These are phyloP conservation scores for Coelastrella sp. DNA, from an alignment of 139 green algal species.

Conservation along the genomic window DNA sequence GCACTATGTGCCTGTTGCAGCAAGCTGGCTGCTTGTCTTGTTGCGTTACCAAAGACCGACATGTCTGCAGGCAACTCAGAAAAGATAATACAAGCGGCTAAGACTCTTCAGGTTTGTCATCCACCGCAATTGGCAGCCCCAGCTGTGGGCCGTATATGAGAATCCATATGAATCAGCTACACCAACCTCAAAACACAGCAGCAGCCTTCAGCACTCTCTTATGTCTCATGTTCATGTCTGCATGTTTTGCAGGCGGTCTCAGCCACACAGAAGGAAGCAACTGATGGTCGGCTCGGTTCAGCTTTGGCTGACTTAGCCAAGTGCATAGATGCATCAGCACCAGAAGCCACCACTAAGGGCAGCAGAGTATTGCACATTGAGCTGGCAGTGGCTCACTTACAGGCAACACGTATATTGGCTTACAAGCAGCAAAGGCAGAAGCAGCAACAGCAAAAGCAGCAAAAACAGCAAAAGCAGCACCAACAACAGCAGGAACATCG, in stretches of 20 bases:
- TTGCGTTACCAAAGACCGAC: too few relatives aligned
- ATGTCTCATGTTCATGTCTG: background rate
- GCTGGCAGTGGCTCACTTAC: background rate
- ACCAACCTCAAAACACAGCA: background rate
- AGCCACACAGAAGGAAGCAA: background rate
- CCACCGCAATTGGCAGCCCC: too few relatives aligned
- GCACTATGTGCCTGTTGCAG: conserved; percentile 3
- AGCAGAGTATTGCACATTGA: conserved; percentile 16
- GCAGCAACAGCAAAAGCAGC: conserved; percentile 9
- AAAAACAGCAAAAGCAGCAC: background rate
- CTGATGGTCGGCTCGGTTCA: background rate
- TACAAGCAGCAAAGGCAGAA: conserved; percentile 18
- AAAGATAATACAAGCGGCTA: background rate
- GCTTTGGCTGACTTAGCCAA: background rate
- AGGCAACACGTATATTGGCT: conserved; percentile 14
- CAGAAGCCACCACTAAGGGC: background rate
- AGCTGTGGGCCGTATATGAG: too few relatives aligned
- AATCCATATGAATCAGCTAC: too few relatives aligned
- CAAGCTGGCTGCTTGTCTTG: background rate
- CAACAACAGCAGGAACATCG: background rate
- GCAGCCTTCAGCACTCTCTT: background rate
- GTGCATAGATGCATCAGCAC: conserved; percentile 22
- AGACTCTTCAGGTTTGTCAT: background rate
- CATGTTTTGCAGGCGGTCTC: background rate
- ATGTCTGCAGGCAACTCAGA: background rate